phyloP scores from a whole-genome alignment of 345 rosid genomes.

The Clarkia xantiana region DNA sequence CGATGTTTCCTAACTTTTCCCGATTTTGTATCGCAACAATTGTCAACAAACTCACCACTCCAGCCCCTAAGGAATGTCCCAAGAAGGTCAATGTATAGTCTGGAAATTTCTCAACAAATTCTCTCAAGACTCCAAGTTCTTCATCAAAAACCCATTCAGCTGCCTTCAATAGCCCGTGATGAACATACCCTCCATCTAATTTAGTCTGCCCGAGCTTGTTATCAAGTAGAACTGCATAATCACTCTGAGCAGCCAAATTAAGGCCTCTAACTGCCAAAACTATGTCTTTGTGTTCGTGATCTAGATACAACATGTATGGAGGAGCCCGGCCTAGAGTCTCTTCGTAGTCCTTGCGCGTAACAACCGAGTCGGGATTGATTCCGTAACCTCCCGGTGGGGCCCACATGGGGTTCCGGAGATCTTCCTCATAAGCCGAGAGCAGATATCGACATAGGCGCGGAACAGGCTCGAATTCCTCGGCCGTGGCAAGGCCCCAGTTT shows the following conservation, averaged over 20 bases:
- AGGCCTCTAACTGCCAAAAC: slow-evolving; percentile 70
- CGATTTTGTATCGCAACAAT: slow-evolving; percentile 48
- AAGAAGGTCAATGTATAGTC: slow-evolving; percentile 62
- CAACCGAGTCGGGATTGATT: slow-evolving; percentile 51
- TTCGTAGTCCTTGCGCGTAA: slow-evolving; percentile 48
- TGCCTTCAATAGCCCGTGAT: slow-evolving; percentile 72
- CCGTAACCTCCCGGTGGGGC: slow-evolving; percentile 85
- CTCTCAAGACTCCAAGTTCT: slow-evolving; percentile 43
- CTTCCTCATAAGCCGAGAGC: slow-evolving; percentile 62
- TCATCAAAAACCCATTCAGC: slow-evolving; percentile 69
- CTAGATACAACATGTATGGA: slow-evolving; percentile 75
- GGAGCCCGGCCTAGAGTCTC: slow-evolving; percentile 52
- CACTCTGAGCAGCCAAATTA: slow-evolving; percentile 70
- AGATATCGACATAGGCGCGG: slow-evolving; percentile 68
- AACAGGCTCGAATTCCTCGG: slow-evolving; percentile 62
- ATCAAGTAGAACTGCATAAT: slow-evolving; percentile 80
- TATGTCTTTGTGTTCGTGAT: slow-evolving; percentile 46
- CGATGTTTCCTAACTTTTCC: slow-evolving; percentile 48
- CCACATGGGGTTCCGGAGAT: slow-evolving; percentile 68
- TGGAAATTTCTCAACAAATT: slow-evolving; percentile 43
- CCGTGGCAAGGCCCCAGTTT: slow-evolving; percentile 73
- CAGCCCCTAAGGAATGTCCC: slow-evolving; percentile 90
- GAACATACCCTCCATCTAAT: slow-evolving; percentile 89
- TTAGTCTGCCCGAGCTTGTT: slow-evolving; percentile 78
- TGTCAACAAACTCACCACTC: slow-evolving; percentile 55